Evolutionary conservation across 2,329 filamentous ascomycete species (phyloP), one percentile per base, ranked within the genome.

Genomic region (Sarocladiaceae sp.): DNA sequence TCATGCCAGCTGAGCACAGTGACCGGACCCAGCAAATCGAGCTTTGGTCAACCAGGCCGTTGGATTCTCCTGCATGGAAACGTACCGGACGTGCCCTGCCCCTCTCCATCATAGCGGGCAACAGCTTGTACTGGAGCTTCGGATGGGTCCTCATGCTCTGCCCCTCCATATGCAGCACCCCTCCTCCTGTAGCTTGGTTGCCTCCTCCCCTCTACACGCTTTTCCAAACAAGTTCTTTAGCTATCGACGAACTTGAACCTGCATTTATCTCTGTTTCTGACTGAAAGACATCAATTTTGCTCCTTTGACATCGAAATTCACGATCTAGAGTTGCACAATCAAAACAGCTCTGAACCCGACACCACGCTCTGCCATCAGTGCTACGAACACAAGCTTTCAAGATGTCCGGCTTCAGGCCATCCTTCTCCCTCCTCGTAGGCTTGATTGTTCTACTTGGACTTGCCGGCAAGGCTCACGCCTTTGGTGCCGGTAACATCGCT

Each of bases 401-500:
- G 56, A 83, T 83, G 80, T 67, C 74, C 59, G 67, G 69, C 56
- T 62, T 73, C 57, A 77, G 26, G 33, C 47, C 47, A 20, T 22
- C 48, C 39, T 54, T 54, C 28, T 22, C 47, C 35, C 47, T 56
- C 62, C 67, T 80, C 61, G 55, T 83, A 67, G 78, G 76, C 61
- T 62, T 85, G 59, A 67, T 80, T 52, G 64, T 90, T 58, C 71
- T 93, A 59, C 74, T 91, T 60, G 71, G 82, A 58, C 81, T 90
- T 62, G 82, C 85, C 55, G 46, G 48, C 18, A 88, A 87, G 17
- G 80, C 82, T 31, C 76, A 86, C 59, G 90, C 88, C 52, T 96
- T 96, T 65, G 90, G 90, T 59, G 90, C 90, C 61, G 91, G 91
- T 56, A 95, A 95, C 70, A 94, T 96, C 66, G 89, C 88, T 37